A percentile compares a stretch with the other conserved stretches of the same genome.
phyloP scores from a whole-genome alignment of 2,329 filamentous ascomycete genomes.

The Botryosphaeria dothidea region DNA sequence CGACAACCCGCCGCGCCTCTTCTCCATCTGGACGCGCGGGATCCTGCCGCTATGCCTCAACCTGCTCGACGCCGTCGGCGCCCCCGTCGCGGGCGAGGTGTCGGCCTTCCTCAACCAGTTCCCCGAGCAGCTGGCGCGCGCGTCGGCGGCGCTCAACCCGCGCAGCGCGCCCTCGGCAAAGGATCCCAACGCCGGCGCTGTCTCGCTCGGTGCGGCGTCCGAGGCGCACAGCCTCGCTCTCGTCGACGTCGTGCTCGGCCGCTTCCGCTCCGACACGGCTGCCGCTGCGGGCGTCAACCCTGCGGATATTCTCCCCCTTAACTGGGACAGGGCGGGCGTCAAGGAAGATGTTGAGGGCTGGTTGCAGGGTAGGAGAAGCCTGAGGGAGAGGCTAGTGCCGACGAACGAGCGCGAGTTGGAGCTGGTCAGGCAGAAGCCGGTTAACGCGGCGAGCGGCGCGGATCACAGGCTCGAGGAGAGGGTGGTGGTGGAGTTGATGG shows the following conservation, averaged over 20 bases:
- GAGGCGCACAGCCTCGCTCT: conserved; percentile 80
- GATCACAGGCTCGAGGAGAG: conserved; percentile 75
- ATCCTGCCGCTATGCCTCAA: conserved; percentile 88
- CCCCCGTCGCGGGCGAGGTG: conserved; percentile 80
- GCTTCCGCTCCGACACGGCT: conserved; percentile 64
- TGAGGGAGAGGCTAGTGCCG: conserved; percentile 73
- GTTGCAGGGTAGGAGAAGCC: conserved; percentile 66
- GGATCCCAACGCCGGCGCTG: conserved; percentile 56
- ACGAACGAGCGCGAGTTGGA: conserved; percentile 71
- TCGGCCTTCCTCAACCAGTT: conserved; percentile 88
- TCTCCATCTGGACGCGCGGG: conserved; percentile 86
- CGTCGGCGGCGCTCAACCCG: conserved; percentile 70
- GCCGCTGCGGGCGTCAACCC: conserved; percentile 46
- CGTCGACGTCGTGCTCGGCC: conserved; percentile 70
- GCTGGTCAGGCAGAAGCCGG: conserved; percentile 50
- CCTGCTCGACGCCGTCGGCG: conserved; percentile 77
- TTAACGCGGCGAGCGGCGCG: conserved; percentile 41
- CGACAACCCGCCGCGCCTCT: conserved; percentile 73
- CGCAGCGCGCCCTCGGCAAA: conserved; percentile 42
- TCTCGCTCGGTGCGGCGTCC: conserved; percentile 72
- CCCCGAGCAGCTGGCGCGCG: conserved; percentile 72
- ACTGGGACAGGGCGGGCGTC: conserved; percentile 72
- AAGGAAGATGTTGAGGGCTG: conserved; percentile 84
- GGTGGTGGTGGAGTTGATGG: conserved; percentile 55
- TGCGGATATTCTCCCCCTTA: conserved; percentile 67